Base-by-base conservation (phyloP, 2,329 filamentous ascomycete genomes). In the Neofusicoccum ribis region DNA sequence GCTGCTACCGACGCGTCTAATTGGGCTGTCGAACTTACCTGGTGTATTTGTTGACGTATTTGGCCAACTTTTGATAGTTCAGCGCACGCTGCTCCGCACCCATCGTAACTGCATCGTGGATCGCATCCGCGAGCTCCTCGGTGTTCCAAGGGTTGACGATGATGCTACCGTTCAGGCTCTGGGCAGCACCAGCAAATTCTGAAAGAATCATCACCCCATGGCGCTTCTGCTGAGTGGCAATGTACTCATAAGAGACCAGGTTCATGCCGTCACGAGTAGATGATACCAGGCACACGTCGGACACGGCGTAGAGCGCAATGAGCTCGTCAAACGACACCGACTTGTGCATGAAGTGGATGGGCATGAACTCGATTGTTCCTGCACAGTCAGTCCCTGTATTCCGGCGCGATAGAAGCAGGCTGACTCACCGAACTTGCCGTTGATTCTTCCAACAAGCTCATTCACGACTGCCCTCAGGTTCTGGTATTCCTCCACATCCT, bases 261-360 rank as follows among this genome's bases (percentile, higher is more conserved):
- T 99, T 99, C 95, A 99, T 99, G 73, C 95, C 95, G 76, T 99
- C 95, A 58, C 95, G 90, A n/a, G 92, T 98, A 2, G 91, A 97
- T 8, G 91, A 96, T 43, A 96, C 94, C 14, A 98, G 86, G 76
- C 93, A 97, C 50, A 92, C 91, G 75, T 97, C 95, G 3, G 92
- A 95, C 23, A 96, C 90, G 15, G 92, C 91, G 76, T 98, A 98
- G 8, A 98, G 86, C 0, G 93, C 93, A 58, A 96, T 93, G 41
- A 99, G 87, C 80, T 98, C 95, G 71, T 97, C 93, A 71, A 98
- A 97, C 56, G 88, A 88, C 74, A 98, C 93, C 4, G 92, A 96
- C 81, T 97, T 96, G 82, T 98, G 95, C 73, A 98, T 89, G 82
- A 97, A 98, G 79, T 98, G 95, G 71, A 99, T 98, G 0, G 95